phyloP scores from a whole-genome alignment of 805 yeast species.

The Saturnispora besseyi region DNA sequence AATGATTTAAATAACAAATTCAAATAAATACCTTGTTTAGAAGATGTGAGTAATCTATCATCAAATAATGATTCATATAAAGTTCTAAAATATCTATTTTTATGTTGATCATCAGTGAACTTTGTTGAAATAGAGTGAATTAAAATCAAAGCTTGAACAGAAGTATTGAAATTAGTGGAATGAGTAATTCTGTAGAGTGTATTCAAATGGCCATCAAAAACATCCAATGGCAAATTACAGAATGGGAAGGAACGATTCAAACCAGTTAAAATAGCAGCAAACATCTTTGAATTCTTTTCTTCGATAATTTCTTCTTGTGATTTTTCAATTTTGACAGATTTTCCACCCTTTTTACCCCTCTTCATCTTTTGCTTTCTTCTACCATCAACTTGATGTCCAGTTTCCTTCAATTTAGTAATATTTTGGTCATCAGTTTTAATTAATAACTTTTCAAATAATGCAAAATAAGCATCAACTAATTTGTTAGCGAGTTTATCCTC shows the following conservation, averaged over 20 bases:
- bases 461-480: slow-evolving; percentile 75
- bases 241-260: slow-evolving; percentile 94
- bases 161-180: slow-evolving; percentile 87
- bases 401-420: slow-evolving; percentile 30
- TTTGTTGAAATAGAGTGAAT: slow-evolving; percentile 68
- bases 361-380: slow-evolving; percentile 68
- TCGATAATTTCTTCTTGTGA: slow-evolving; percentile 56
- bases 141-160: slow-evolving; percentile 83
- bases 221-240: slow-evolving; percentile 61
- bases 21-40: slow-evolving; percentile 88
- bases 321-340: slow-evolving; percentile 58
- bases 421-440: slow-evolving; percentile 52
- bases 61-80: slow-evolving; percentile 85
- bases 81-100: slow-evolving; percentile 73
- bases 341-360: slow-evolving; percentile 84
- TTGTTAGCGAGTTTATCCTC: slow-evolving; percentile 79
- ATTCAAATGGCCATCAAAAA: slow-evolving; percentile 68
- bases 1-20: slow-evolving; percentile 78
- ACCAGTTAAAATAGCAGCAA: slow-evolving; percentile 89
- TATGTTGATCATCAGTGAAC: slow-evolving; percentile 30
- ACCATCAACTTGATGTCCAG: slow-evolving; percentile 46
- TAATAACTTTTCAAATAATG: slow-evolving; percentile 75
- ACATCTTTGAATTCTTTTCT: slow-evolving; percentile 76
- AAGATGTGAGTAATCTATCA: slow-evolving; percentile 70
- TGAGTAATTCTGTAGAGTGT: slow-evolving; percentile 86